Evolutionary conservation across 2,329 filamentous ascomycete species (phyloP), one percentile per base, ranked within the genome.

Genomic region (Colletotrichum somersetense): DNA sequence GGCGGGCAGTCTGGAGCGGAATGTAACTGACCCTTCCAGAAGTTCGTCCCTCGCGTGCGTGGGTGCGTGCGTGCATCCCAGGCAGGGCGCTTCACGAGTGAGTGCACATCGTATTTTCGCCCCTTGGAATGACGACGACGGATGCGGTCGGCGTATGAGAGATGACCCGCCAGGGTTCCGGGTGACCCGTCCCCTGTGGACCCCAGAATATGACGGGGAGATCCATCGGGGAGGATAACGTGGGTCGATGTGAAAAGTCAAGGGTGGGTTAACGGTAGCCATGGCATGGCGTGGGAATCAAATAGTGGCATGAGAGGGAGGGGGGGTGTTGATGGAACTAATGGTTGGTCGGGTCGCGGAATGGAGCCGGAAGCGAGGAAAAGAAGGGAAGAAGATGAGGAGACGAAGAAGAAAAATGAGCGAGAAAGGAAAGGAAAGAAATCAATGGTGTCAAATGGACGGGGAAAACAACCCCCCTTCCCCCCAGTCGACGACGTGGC

Each of bases 21-120:
- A 72, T 69, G 69, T 46, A 33, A 35, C 52, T 56, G 58, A 59
- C 46, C 50, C 53, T 72, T 72, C 69, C 66, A 72, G 66, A 72
- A 72, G 38, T 59, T 59, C 55, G 42, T 40, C 58, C 53, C 12
- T 30, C 58, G 55, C 30, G 55, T 59, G 35, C 20, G 46, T 62
- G 11, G 30, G 30, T 30, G 30, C 30, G 30, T 5, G 30, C 2
- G 30, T 30, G 30, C 30, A 30, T 30, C 30, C 30, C 30, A 30
- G 30, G 30, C 68, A 44, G 50, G 40, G 59, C 40, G 18, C 26
- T 42, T 14, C 20, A 14, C 52, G 46, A 40, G 38, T 7, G 46
- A 40, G 38, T 7, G 63, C 61, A 14, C 30, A 30, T 30, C 30
- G 30, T 30, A 30, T 30, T 58, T 64, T 30, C 35, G 59, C 33